Evolutionary conservation across 306 rosid genomes (phyloP), one percentile per base, ranked within the genome.

Genomic region (Cicer yamashitae): DNA sequence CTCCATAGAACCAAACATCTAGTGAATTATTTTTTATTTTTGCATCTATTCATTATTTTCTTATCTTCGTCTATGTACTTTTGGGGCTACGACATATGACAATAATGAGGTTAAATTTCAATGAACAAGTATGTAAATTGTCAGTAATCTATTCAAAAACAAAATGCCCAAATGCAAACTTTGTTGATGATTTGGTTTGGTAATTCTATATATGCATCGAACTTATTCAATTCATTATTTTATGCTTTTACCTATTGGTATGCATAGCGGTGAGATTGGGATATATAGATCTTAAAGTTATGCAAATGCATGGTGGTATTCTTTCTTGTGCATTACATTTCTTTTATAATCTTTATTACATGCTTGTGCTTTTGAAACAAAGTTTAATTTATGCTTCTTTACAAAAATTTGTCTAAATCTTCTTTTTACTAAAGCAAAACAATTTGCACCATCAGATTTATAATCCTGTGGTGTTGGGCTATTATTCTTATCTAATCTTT

Each of bases 361-460:
- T 82, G 79, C 53, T 67, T 47, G 38, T 78, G 89, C 90, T 86
- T 86, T 86, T 78, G 70, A 50, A 84, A 64, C 90, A 86, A 84
- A 86, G 90, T 81, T 79, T 73, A 45, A 84, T 84, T 89, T 79
- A 64, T 74, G 82, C 79, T 79, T 84, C 87, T 77, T 87, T 76
- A 70, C 66, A 77, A 38, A 83, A 85, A 76, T 54, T 83, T 81
- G 82, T 80, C 76, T 71, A 87, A 82, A 84, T 70, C 77, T 70
- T 70, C 78, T 87, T 83, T 68, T 83, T 54, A 56, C 74, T 60
- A 84, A 89, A 89, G 86, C 74, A 71, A 54, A 68, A 48, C 77
- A 67, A 78, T 84, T 52, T 38, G 63, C 81, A 70, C 87, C 86
- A 48, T 86, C 40, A 12, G 86, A 80, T 86, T 86, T 67, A 57